Evolutionary conservation across 2,329 filamentous ascomycete species (phyloP).

Genomic region (Elsinoe perseae): DNA sequence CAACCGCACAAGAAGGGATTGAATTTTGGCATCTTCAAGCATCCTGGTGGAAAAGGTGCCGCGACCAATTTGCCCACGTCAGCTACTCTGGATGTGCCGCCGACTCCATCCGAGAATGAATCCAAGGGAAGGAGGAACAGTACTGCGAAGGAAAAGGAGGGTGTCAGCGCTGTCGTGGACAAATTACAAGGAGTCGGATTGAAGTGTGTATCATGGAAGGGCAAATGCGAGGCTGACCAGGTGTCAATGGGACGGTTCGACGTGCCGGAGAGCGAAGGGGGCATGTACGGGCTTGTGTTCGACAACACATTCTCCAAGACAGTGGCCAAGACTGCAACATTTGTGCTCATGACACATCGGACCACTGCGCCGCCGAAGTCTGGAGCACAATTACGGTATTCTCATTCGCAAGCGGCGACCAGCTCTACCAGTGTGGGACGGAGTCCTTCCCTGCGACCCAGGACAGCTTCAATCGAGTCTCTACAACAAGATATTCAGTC

Average conservation of each 20-base stretch:
- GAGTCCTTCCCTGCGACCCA: constrained; percentile 37
- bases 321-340: constrained; percentile 86
- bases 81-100: constrained; percentile 33
- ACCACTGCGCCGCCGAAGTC: constrained; percentile 70
- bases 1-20: constrained; percentile 98
- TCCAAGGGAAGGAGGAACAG: constrained; percentile 33
- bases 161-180: constrained; percentile 56
- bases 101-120: constrained; percentile 54
- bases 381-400: constrained; percentile 58
- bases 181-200: constrained; percentile 56
- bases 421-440: constrained; percentile 33
- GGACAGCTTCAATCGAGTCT: constrained; percentile 45
- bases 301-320: constrained; percentile 99
- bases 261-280: constrained; percentile 63
- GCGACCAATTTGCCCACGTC: constrained; percentile 31
- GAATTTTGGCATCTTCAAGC: constrained; percentile 97
- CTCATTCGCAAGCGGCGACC: constrained; percentile 46
- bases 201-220: constrained; percentile 66
- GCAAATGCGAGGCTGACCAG: constrained; percentile 94
- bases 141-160: constrained; percentile 36
- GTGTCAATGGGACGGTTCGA: constrained; percentile 86
- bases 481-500: constrained; percentile 34
- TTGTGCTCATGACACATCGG: constrained; percentile 90
- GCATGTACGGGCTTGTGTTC: constrained; percentile 94
- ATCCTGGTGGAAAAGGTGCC: constrained; percentile 64